A percentile compares a stretch with the other conserved stretches of the same genome.
Conservation (phyloP, 148 eudicot genomes). For the Rhododendron kiyosumense region DNA sequence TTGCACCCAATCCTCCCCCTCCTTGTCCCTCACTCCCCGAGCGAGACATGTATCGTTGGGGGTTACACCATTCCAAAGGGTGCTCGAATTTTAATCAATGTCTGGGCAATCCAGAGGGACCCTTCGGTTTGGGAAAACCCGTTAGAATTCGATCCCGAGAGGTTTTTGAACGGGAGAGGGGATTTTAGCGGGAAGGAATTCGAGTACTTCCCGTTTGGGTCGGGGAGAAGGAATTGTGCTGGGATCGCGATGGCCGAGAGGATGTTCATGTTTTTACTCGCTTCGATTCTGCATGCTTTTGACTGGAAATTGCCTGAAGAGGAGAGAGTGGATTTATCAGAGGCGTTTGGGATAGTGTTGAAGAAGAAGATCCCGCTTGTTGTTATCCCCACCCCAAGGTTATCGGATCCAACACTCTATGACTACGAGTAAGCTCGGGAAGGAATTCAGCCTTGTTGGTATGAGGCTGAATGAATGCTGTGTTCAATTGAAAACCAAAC, state of each 20-base stretch:
- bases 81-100: conserved; percentile 39
- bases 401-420: conserved; percentile 33
- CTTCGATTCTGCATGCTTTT: conserved; percentile 57
- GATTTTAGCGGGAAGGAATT: conserved; percentile 52
- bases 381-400: conserved; percentile 42
- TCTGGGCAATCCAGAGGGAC: conserved; percentile 60
- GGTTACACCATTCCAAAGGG: conserved; percentile 52
- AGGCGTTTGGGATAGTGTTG: conserved; percentile 63
- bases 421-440: conserved; percentile 27
- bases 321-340: conserved; percentile 38
- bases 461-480: neutral
- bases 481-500: neutral
- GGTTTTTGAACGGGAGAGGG: conserved; percentile 42
- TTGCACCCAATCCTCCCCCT: conserved; percentile 44
- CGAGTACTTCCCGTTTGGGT: conserved; percentile 57
- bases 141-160: conserved; percentile 46
- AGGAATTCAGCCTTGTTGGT: neutral
- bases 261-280: conserved; percentile 44
- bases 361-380: conserved; percentile 46
- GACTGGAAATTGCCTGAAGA: conserved; percentile 55
- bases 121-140: conserved; percentile 55
- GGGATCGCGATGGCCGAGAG: conserved; percentile 54
- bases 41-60: conserved; percentile 32
- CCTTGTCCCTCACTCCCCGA: conserved; percentile 44
- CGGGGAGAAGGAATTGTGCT: conserved; percentile 66